Evolutionary conservation across 2,329 filamentous ascomycete species (phyloP).

Genomic region (Camptophora hylomeconis): DNA sequence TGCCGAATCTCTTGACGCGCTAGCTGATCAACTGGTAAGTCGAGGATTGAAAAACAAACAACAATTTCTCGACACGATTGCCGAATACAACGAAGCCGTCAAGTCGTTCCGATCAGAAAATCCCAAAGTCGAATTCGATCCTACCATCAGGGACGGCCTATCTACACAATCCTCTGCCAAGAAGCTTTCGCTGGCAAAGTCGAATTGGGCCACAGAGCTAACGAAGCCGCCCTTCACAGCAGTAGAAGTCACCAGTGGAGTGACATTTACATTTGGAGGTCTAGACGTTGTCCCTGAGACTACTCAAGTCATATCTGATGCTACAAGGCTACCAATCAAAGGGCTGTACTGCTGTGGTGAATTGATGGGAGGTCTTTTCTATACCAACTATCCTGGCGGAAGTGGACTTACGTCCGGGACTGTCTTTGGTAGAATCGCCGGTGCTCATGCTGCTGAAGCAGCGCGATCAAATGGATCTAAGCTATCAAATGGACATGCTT

Average conservation of each 20-base stretch:
- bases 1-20: slow-evolving; percentile 39
- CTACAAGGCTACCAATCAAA: slow-evolving; percentile 26
- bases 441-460: slow-evolving; percentile 22
- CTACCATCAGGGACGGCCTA: slow-evolving; percentile 46
- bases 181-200: slow-evolving; percentile 40
- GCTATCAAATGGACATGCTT: too few relatives aligned
- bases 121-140: slow-evolving; percentile 39
- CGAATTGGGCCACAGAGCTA: slow-evolving; percentile 53
- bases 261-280: slow-evolving; percentile 59
- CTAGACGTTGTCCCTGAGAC: slow-evolving; percentile 43
- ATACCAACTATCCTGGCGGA: slow-evolving; percentile 50
- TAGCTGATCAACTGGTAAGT: slow-evolving; percentile 37
- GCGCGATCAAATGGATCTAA: too few relatives aligned
- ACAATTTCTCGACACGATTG: slow-evolving; percentile 39
- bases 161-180: slow-evolving; percentile 42
- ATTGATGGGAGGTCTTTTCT: slow-evolving; percentile 52
- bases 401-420: slow-evolving; percentile 48
- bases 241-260: slow-evolving; percentile 50
- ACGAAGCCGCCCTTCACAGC: slow-evolving; percentile 46
- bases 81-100: slow-evolving; percentile 47
- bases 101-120: slow-evolving; percentile 33
- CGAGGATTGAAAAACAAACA: slow-evolving; percentile 35
- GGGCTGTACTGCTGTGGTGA: slow-evolving; percentile 50
- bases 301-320: slow-evolving; percentile 36
- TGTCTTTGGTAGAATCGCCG: slow-evolving; percentile 38